Conservation (phyloP, 1,139 yeast species). For the Pichia sp. region DNA sequence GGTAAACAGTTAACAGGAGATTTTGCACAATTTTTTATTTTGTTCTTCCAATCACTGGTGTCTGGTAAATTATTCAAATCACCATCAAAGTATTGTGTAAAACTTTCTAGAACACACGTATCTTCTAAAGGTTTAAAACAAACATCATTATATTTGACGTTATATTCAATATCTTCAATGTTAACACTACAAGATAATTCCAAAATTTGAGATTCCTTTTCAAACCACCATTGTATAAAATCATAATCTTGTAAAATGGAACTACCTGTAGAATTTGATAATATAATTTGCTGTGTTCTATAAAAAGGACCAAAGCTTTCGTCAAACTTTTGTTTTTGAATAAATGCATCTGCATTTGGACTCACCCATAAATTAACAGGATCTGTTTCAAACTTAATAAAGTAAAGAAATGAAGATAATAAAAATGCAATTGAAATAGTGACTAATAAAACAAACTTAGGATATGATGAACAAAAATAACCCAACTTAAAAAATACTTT, state of each 20-base stretch:
- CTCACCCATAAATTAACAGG: constrained; percentile 91
- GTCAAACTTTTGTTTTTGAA: constrained; percentile 68
- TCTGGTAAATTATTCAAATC: constrained; percentile 46
- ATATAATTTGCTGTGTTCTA: constrained; percentile 76
- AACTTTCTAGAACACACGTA: constrained; percentile 82
- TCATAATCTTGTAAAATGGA: constrained; percentile 56
- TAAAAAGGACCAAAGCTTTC: constrained; percentile 86
- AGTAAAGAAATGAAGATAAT: constrained; percentile 49
- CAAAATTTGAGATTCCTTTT: constrained; percentile 54
- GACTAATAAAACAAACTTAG: constrained; percentile 46
- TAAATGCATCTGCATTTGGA: constrained; percentile 63
- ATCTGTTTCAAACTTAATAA: constrained; percentile 60
- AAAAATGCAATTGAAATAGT: constrained; percentile 41
- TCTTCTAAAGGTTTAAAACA: constrained; percentile 82
- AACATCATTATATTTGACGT: constrained; percentile 49
- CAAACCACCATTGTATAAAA: constrained; percentile 82
- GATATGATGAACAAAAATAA: constrained; percentile 49
- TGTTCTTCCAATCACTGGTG: constrained; percentile 43
- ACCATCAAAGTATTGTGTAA: constrained; percentile 82
- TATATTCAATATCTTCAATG: constrained; percentile 18
- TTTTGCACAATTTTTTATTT: constrained; percentile 54
- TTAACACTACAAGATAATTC: constrained; percentile 20
- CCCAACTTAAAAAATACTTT: constrained; percentile 45
- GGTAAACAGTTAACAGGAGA: constrained; percentile 91
- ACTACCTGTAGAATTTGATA: constrained; percentile 59